phyloP scores from a whole-genome alignment of 2,329 filamentous ascomycete species.

The Apiospora phragmitis region DNA sequence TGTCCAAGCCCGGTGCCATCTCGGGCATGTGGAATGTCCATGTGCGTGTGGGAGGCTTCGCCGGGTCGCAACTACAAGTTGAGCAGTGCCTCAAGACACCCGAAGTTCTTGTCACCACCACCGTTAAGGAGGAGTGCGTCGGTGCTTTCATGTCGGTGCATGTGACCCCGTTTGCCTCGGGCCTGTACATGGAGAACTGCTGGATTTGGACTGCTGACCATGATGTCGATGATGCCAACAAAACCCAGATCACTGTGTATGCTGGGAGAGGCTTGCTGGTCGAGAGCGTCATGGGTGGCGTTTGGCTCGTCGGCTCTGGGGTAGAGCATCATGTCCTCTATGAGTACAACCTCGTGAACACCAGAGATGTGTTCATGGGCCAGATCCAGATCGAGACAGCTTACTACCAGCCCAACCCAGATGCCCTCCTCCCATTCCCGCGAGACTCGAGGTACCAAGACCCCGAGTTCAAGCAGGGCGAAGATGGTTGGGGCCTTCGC shows the following conservation, averaged over 20 bases:
- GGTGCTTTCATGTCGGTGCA: conserved; percentile 46
- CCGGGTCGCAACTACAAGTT: conserved; percentile 68
- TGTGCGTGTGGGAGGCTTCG: conserved; percentile 71
- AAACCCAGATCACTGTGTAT: conserved; percentile 49
- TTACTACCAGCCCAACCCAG: conserved; percentile 69
- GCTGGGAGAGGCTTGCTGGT: conserved; percentile 50
- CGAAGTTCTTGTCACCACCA: conserved; percentile 24
- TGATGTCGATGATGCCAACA: conserved; percentile 47
- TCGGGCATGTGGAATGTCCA: conserved; percentile 75
- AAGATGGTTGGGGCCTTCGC: conserved; percentile 66
- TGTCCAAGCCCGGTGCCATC: conserved; percentile 31
- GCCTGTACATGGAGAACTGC: conserved; percentile 44
- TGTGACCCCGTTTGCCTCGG: conserved; percentile 38
- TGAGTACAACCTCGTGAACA: conserved; percentile 65
- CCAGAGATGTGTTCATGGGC: conserved; percentile 62
- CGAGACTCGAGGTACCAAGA: conserved; percentile 44
- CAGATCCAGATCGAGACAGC: conserved; percentile 70
- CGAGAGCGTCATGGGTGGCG: conserved; percentile 42
- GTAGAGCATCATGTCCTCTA: conserved; percentile 68
- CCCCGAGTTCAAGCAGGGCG: conserved; percentile 45
- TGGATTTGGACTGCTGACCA: conserved; percentile 48
- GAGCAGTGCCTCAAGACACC: conserved; percentile 57
- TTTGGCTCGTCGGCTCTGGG: conserved; percentile 66
- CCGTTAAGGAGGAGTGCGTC: conserved; percentile 35
- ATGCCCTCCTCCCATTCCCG: conserved; percentile 57